These are phyloP conservation scores for Vigna reflexopilosa DNA, from an alignment of 306 rosid genomes.

Conservation along the genomic window DNA sequence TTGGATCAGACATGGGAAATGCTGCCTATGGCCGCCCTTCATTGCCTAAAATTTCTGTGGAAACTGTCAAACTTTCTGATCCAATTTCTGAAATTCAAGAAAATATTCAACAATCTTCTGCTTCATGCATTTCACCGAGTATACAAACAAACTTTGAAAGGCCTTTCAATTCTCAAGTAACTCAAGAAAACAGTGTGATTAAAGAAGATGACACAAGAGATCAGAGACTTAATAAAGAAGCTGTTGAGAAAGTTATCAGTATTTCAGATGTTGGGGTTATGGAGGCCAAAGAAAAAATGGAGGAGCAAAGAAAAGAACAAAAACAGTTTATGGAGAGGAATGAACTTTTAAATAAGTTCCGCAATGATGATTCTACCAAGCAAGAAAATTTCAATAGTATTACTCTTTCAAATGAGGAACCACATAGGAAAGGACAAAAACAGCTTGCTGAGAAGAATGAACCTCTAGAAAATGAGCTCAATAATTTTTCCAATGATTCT, in stretches of 20 bases:
- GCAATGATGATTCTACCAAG: constrained; percentile 49
- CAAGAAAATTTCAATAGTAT: constrained; percentile 46
- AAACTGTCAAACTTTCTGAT: constrained; percentile 43
- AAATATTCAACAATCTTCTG: constrained; percentile 48
- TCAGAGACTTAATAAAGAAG: constrained; percentile 36
- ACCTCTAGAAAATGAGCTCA: constrained; percentile 47
- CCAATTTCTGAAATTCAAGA: constrained; percentile 50
- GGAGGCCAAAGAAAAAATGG: constrained; percentile 42
- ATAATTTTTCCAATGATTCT: constrained; percentile 49
- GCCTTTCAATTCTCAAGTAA: constrained; percentile 47
- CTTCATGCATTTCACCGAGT: constrained; percentile 45
- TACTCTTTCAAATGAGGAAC: constrained; percentile 39
- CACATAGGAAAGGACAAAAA: constrained; percentile 43
- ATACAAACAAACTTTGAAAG: constrained; percentile 40
- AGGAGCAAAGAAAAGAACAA: constrained; percentile 41
- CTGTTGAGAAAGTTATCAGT: constrained; percentile 36
- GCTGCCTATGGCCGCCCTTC: constrained; percentile 34
- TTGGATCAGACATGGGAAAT: constrained; percentile 39
- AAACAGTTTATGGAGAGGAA: constrained; percentile 37
- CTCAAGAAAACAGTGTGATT: constrained; percentile 42
- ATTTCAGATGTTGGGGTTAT: constrained; percentile 36
- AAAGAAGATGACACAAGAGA: constrained; percentile 42
- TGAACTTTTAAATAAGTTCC: constrained; percentile 44
- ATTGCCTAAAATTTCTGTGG: constrained; percentile 41
- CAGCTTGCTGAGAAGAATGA: constrained; percentile 34